phyloP scores from a whole-genome alignment of 2,329 filamentous ascomycete species.

The Atkinsonella texensis region DNA sequence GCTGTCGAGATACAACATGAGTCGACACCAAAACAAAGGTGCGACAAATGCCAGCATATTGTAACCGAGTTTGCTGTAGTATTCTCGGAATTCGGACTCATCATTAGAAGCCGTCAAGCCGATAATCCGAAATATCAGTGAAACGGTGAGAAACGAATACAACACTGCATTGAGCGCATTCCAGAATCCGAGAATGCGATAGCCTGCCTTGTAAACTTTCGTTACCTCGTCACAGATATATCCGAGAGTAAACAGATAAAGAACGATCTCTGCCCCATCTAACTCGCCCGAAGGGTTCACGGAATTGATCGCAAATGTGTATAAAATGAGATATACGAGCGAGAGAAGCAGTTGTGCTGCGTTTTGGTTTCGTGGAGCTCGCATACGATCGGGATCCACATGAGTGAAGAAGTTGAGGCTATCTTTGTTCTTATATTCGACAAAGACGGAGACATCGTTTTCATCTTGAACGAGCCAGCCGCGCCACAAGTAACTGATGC shows the following conservation, averaged over 20 bases:
- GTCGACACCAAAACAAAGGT: slow-evolving; percentile 92
- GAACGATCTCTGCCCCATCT: slow-evolving; percentile 67
- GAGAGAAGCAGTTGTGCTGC: slow-evolving; percentile 76
- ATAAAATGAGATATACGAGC: slow-evolving; percentile 70
- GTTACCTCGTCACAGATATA: slow-evolving; percentile 79
- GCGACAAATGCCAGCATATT: slow-evolving; percentile 89
- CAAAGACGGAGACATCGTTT: slow-evolving; percentile 75
- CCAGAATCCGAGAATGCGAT: slow-evolving; percentile 90
- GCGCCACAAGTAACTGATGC: slow-evolving; percentile 82
- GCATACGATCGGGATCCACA: slow-evolving; percentile 89
- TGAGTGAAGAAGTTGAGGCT: slow-evolving; percentile 69
- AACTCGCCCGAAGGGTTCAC: slow-evolving; percentile 77
- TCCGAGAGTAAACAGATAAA: slow-evolving; percentile 85
- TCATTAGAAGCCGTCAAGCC: slow-evolving; percentile 53
- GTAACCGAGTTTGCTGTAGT: slow-evolving; percentile 75
- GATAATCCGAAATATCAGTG: slow-evolving; percentile 66
- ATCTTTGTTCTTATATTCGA: slow-evolving; percentile 74
- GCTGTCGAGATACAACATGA: slow-evolving; percentile 85
- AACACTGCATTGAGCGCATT: slow-evolving; percentile 84
- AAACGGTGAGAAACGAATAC: slow-evolving; percentile 67
- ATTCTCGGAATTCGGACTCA: slow-evolving; percentile 31
- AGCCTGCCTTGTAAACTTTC: slow-evolving; percentile 91
- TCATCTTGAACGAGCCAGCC: slow-evolving; percentile 97
- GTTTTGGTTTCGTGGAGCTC: slow-evolving; percentile 87
- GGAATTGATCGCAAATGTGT: slow-evolving; percentile 86